Evolutionary conservation across 306 rosid genomes (phyloP).

Genomic region (Citrullus mucosospermus): DNA sequence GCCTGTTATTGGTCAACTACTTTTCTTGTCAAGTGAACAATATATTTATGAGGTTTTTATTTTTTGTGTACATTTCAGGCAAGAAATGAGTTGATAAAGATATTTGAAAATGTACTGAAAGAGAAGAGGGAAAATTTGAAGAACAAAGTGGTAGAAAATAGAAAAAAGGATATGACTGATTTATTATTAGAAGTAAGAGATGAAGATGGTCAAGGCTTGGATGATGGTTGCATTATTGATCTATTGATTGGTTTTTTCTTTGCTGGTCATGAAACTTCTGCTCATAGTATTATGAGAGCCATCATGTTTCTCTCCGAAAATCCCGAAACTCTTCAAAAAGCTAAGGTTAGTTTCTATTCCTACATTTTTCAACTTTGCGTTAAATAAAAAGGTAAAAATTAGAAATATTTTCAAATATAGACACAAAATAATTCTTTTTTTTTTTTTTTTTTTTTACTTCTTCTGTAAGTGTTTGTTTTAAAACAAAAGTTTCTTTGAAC

Average conservation of each 20-base stretch:
- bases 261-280: slow-evolving; percentile 18
- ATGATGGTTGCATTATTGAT: slow-evolving; percentile 16
- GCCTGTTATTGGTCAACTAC: not conserved
- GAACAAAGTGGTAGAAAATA: not conserved
- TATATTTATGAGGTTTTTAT: not conserved
- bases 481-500: no score
- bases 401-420: no score
- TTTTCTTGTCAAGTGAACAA: not conserved
- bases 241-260: slow-evolving; percentile 10
- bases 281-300: slow-evolving; percentile 1
- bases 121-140: not conserved
- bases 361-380: not conserved
- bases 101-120: slow-evolving; percentile 2
- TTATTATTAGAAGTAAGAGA: slow-evolving; percentile 13
- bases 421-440: no score
- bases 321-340: not conserved
- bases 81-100: not conserved
- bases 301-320: slow-evolving; percentile 3
- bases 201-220: slow-evolving; percentile 16
- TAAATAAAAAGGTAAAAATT: no score
- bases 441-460: no score
- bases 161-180: slow-evolving; percentile 20
- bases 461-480: no score
- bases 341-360: not conserved
- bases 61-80: not conserved